Conservation (phyloP, 2,329 filamentous ascomycete species). For the Corynespora cassiicola region DNA sequence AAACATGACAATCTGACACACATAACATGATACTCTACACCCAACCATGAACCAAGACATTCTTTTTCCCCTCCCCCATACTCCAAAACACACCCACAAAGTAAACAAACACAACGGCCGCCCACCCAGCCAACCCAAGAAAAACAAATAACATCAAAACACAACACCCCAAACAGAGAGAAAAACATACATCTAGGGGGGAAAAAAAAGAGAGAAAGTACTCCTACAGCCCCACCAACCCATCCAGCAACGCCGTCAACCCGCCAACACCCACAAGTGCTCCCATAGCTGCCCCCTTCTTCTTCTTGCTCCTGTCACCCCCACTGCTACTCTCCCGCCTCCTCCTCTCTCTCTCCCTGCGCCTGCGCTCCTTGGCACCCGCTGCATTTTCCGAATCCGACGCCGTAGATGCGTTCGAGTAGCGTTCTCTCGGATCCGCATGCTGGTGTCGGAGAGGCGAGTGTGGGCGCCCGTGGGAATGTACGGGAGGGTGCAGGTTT, state of each 20-base stretch:
- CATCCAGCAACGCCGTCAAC: slow-evolving; percentile 46
- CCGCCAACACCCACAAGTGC: slow-evolving; percentile 45
- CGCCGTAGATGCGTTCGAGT: slow-evolving; percentile 19
- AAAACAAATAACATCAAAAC: too few species aligned
- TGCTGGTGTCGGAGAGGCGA: slow-evolving; percentile 21
- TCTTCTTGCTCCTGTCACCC: slow-evolving; percentile 26
- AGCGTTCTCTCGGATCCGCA: slow-evolving; percentile 2
- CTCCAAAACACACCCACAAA: background rate
- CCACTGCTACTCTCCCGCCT: slow-evolving; percentile 10
- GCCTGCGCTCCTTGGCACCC: slow-evolving; percentile 16
- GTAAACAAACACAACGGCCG: too few species aligned
- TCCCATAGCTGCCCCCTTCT: slow-evolving; percentile 35
- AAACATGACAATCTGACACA: too few species aligned
- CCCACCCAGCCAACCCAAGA: too few species aligned
- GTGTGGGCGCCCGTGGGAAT: too few species aligned
- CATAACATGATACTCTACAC: too few species aligned
- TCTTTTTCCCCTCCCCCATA: background rate
- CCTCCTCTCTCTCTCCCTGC: slow-evolving; percentile 19
- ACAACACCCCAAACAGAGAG: too few species aligned
- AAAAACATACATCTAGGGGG: too few species aligned
- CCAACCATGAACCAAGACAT: too few species aligned
- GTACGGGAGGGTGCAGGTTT: too few species aligned
- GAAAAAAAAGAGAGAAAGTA: too few species aligned
- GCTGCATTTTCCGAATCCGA: slow-evolving; percentile 31
- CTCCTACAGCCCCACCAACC: slow-evolving; percentile 30